Percentiles rank a stretch among this genome's conserved stretches.
Conservation (phyloP, 257 asterid genomes). For the Przewalskia tangutica region DNA sequence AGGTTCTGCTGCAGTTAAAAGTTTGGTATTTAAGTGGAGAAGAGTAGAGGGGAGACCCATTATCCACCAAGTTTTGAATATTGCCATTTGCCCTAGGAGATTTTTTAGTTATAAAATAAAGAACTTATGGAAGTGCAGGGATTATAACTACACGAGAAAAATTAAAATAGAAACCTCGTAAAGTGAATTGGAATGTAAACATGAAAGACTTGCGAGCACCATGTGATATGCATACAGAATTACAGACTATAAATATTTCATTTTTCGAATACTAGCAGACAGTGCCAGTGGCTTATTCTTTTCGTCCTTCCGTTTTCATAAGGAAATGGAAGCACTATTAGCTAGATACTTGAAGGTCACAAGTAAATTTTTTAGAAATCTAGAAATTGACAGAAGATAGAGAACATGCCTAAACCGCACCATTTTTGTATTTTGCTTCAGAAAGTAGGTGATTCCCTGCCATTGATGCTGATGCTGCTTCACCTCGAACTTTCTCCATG, state of each 20-base stretch:
- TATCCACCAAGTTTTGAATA: neutral
- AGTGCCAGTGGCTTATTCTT: neutral
- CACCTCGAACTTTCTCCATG: constrained; percentile 29
- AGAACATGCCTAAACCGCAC: constrained; percentile 30
- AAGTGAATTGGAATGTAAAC: neutral
- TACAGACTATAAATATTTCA: neutral
- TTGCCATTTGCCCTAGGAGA: neutral
- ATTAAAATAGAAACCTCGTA: neutral
- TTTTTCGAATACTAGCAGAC: neutral
- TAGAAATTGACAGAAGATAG: constrained; percentile 75
- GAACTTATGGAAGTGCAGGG: neutral
- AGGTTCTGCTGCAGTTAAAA: neutral
- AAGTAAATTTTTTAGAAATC: constrained; percentile 6
- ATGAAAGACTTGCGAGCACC: neutral
- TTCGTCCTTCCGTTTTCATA: neutral
- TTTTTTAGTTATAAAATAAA: neutral
- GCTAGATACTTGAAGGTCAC: neutral
- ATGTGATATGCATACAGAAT: neutral
- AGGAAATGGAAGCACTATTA: neutral
- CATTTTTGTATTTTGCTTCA: neutral
- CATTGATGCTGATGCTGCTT: constrained; percentile 1
- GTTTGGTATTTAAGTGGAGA: neutral
- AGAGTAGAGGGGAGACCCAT: neutral
- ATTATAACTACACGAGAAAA: neutral
- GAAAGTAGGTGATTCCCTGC: constrained; percentile 1